A percentile compares a stretch with the other conserved stretches of the same genome.
Evolutionary conservation across 352 stramenopile species (phyloP).

Genomic region (Pythium phragmitis): DNA sequence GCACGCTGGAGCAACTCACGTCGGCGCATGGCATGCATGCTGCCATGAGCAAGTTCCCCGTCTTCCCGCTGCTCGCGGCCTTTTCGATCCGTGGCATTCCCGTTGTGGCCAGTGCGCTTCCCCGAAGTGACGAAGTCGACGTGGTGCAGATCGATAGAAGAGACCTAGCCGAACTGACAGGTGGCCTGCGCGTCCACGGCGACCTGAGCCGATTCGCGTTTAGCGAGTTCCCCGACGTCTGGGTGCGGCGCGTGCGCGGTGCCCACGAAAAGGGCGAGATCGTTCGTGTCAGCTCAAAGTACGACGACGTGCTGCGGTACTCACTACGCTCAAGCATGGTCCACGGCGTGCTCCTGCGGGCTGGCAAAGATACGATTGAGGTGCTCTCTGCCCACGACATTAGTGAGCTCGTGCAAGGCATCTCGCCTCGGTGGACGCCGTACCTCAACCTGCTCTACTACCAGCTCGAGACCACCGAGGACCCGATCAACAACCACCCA

Average conservation of each 20-base stretch:
- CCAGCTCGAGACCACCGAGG: conserved; percentile 32
- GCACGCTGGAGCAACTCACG: conserved; percentile 51
- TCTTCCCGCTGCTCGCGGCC: conserved; percentile 53
- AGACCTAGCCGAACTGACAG: conserved; percentile 44
- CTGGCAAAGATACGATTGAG: conserved; percentile 17
- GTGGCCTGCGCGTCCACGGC: conserved; percentile 30
- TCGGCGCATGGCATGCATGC: conserved; percentile 35
- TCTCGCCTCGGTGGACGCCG: conserved; percentile 46
- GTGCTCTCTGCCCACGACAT: conserved; percentile 58
- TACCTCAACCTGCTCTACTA: conserved; percentile 69
- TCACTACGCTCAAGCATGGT: conserved; percentile 63
- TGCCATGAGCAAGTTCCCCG: conserved; percentile 43
- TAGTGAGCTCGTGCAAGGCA: conserved; percentile 42
- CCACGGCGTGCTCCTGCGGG: conserved; percentile 56
- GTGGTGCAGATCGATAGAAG: conserved; percentile 47
- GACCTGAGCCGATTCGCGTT: conserved; percentile 58
- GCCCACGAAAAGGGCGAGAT: conserved; percentile 39
- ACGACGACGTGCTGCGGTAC: conserved; percentile 60
- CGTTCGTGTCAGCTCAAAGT: conserved; percentile 43
- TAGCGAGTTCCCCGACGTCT: conserved; percentile 56
- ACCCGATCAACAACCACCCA: conserved; percentile 36
- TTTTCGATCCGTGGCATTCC: conserved; percentile 59
- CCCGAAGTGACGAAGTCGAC: conserved; percentile 36
- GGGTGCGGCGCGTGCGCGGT: conserved; percentile 42
- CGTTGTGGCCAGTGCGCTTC: conserved; percentile 56